Percentiles rank a stretch among this genome's conserved stretches.
These are phyloP conservation scores for Cladophialophora carrionii DNA, from an alignment of 2,329 filamentous ascomycete species.

Conservation along the genomic window DNA sequence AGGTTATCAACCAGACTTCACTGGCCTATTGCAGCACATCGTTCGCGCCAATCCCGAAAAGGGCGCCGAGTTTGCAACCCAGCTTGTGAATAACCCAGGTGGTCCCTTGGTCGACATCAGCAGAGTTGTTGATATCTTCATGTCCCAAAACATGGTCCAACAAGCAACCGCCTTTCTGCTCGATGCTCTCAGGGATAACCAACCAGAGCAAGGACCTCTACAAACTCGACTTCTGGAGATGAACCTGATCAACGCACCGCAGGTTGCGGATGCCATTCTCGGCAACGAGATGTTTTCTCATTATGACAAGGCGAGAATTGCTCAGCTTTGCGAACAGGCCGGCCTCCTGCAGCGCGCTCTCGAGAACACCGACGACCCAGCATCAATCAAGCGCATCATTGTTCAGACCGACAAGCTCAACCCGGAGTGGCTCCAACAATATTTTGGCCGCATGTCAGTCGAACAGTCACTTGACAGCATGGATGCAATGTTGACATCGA, in stretches of 20 bases:
- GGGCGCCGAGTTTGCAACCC: conserved; percentile 90
- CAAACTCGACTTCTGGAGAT: conserved; percentile 96
- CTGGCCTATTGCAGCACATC: conserved; percentile 87
- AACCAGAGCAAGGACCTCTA: conserved; percentile 86
- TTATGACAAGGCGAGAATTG: conserved; percentile 89
- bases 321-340: conserved; percentile 88
- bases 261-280: conserved; percentile 96
- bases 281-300: conserved; percentile 98
- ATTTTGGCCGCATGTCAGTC: conserved; percentile 92
- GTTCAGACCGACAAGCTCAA: conserved; percentile 81
- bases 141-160: conserved; percentile 96
- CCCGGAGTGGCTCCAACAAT: conserved; percentile 86
- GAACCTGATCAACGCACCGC: conserved; percentile 94
- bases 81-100: conserved; percentile 84
- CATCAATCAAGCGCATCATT: conserved; percentile 87
- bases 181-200: conserved; percentile 92
- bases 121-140: conserved; percentile 95
- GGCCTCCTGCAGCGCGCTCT: conserved; percentile 83
- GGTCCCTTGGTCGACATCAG: conserved; percentile 89
- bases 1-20: conserved; percentile 94
- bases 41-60: conserved; percentile 90
- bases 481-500: conserved; percentile 93
- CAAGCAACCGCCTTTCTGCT: conserved; percentile 97
- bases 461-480: conserved; percentile 93
- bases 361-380: conserved; percentile 91